Evolutionary conservation across 192 early-diverging fungal genomes (phyloP).

Genomic region (Chytriomyces confervae): DNA sequence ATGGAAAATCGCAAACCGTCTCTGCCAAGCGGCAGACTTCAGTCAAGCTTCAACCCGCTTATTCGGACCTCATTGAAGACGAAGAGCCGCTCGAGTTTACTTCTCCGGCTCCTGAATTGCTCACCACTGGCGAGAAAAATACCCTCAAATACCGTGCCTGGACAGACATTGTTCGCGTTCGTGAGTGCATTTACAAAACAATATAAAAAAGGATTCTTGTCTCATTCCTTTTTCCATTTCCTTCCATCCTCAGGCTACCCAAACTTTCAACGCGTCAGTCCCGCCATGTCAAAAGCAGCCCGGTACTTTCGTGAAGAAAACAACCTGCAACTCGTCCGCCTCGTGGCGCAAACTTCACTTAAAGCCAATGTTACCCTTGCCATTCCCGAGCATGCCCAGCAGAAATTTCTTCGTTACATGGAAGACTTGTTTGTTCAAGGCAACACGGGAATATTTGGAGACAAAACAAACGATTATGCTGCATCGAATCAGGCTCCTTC

Average conservation of each 20-base stretch:
- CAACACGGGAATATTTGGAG: slow-evolving; percentile 10
- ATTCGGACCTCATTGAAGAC: background rate
- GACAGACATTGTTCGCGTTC: slow-evolving; percentile 28
- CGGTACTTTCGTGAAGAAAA: slow-evolving; percentile 25
- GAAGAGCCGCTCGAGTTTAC: slow-evolving; percentile 3
- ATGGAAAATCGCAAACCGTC: too few relatives aligned
- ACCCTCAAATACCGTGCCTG: slow-evolving; percentile 17
- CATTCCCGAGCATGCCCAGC: slow-evolving; percentile 13
- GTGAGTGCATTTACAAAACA: slow-evolving; percentile 10
- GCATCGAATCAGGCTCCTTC: too few relatives aligned
- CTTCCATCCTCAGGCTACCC: slow-evolving; percentile 1
- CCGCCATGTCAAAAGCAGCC: slow-evolving; percentile 29
- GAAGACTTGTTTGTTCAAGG: slow-evolving; percentile 22
- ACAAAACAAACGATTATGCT: background rate
- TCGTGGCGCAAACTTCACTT: slow-evolving; percentile 23
- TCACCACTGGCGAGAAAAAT: slow-evolving; percentile 18
- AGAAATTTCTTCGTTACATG: slow-evolving; percentile 14
- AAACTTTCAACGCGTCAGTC: slow-evolving; percentile 25
- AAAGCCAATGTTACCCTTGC: slow-evolving; percentile 26
- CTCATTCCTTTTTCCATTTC: background rate
- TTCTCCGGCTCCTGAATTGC: slow-evolving; percentile 1
- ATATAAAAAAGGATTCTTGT: background rate
- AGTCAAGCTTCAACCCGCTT: background rate
- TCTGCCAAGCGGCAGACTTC: too few relatives aligned
- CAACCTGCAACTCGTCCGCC: slow-evolving; percentile 15